Evolutionary conservation across 495 filamentous ascomycete species (phyloP), one percentile per base, ranked within the genome.

Genomic region (Tricharina praecox): DNA sequence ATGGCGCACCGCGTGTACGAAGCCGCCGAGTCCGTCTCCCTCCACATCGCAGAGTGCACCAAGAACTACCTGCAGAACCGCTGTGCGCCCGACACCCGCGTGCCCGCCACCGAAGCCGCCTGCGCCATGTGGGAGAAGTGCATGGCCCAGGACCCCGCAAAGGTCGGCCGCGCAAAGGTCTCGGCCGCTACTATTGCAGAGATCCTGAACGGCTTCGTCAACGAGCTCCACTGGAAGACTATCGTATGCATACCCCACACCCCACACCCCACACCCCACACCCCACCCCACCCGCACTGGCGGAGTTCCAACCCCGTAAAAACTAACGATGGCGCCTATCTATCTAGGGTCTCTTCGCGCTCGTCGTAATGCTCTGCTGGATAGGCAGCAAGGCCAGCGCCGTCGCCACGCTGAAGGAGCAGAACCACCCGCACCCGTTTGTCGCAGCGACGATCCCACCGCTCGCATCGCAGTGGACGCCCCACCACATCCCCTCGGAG

Each of bases 121-220:
- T 97, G 90, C 58, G 70, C 76, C 25, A 71, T 75, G 33, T 96
- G 88, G 90, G 75, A 79, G 47, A 65, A 65, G 3, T 97, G 90
- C 61, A 95, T 95, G 87, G 72, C 81, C 44, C 71, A 68, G 9
- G 78, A 88, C 56, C 73, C 81, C 13, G 61, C 67, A 13, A 70
- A 70, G 46, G 73, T 85, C 19, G 79, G 74, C 7, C 67, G 77
- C 2, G 80, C 79, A 9, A 72, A 69, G 49, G 68, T 87, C 24
- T 75, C 70, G 37, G 82, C 82, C n/a, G 68, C 74, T 32, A 85
- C 81, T 0, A 84, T 85, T 70, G 87, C 78, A 43, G 77, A 79
- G 58, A 93, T 87, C 23, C 75, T 83, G 55, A 82, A 81, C 54
- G 67, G 64, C 48, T 81, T 82, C 53, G 70, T 82, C 25, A 75